phyloP scores from a whole-genome alignment of 2,329 filamentous ascomycete species.

The Chalara sp. region DNA sequence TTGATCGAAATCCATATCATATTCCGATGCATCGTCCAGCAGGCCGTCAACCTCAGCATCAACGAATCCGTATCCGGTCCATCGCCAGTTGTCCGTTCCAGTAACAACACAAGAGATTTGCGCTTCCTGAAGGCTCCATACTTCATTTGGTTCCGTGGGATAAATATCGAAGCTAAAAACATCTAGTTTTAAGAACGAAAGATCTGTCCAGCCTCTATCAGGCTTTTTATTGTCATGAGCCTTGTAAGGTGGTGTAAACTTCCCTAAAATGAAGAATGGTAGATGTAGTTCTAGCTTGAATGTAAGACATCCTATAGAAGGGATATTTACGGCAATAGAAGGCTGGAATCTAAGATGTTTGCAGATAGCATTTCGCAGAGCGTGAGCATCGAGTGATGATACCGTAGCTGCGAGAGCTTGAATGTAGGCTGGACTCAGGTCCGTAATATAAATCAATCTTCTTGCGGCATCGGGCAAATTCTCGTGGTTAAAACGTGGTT shows the following conservation, averaged over 20 bases:
- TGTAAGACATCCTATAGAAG: too few species aligned
- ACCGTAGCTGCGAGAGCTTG: too few species aligned
- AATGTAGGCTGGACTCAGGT: too few species aligned
- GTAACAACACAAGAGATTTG: constrained; percentile 1
- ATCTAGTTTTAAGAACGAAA: background rate
- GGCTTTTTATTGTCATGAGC: background rate
- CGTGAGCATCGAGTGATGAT: too few species aligned
- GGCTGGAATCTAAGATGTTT: too few species aligned
- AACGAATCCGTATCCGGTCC: constrained; percentile 4
- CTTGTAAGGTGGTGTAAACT: background rate
- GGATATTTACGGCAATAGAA: too few species aligned
- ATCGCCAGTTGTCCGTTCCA: constrained; percentile 1
- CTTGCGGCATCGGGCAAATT: too few species aligned
- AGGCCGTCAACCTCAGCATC: background rate
- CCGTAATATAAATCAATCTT: too few species aligned
- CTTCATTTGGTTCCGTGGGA: background rate
- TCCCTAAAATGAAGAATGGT: background rate
- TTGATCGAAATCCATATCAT: background rate
- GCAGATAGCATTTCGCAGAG: too few species aligned
- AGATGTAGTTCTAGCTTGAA: too few species aligned
- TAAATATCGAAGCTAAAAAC: background rate
- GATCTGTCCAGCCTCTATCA: constrained; percentile 1
- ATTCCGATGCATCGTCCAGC: background rate
- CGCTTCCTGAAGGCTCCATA: constrained; percentile 1
- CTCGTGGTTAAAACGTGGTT: too few species aligned